A percentile compares a stretch with the other conserved stretches of the same genome.
Evolutionary conservation across 2,329 filamentous ascomycete species (phyloP).

Genomic region (Aspergillus terreus): DNA sequence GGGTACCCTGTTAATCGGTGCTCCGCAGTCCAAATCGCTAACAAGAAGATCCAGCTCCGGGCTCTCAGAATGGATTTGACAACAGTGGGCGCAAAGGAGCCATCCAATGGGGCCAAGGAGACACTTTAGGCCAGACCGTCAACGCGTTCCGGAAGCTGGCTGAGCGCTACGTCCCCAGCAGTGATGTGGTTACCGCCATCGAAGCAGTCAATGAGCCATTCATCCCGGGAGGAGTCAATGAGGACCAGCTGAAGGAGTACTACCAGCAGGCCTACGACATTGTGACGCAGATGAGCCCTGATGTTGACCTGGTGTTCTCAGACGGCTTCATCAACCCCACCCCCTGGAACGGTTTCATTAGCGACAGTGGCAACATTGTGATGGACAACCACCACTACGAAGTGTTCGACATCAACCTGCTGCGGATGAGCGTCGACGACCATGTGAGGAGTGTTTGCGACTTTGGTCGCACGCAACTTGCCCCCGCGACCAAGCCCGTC

Average conservation of each 20-base stretch:
- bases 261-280: conserved; percentile 52
- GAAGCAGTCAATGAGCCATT: conserved; percentile 44
- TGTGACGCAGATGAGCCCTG: conserved; percentile 42
- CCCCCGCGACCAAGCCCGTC: conserved; percentile 60
- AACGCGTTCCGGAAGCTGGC: conserved; percentile 56
- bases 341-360: conserved; percentile 61
- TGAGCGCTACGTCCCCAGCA: conserved; percentile 53
- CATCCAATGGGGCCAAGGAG: conserved; percentile 37
- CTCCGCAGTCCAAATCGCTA: not conserved
- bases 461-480: conserved; percentile 46
- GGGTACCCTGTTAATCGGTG: conserved; percentile 18
- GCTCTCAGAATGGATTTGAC: conserved; percentile 65
- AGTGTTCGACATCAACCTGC: conserved; percentile 53
- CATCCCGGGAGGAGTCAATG: conserved; percentile 37
- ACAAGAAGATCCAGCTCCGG: conserved; percentile 43
- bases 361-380: conserved; percentile 49
- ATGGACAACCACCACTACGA: conserved; percentile 70
- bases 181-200: conserved; percentile 56
- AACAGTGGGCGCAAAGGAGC: conserved; percentile 54
- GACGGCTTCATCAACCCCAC: conserved; percentile 44
- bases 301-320: conserved; percentile 54
- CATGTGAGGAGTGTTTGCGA: conserved; percentile 58
- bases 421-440: conserved; percentile 48
- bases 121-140: conserved; percentile 40
- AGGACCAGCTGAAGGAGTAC: conserved; percentile 49